phyloP scores from a whole-genome alignment of 2,329 filamentous ascomycete genomes.

The Leptodontidium sp. region DNA sequence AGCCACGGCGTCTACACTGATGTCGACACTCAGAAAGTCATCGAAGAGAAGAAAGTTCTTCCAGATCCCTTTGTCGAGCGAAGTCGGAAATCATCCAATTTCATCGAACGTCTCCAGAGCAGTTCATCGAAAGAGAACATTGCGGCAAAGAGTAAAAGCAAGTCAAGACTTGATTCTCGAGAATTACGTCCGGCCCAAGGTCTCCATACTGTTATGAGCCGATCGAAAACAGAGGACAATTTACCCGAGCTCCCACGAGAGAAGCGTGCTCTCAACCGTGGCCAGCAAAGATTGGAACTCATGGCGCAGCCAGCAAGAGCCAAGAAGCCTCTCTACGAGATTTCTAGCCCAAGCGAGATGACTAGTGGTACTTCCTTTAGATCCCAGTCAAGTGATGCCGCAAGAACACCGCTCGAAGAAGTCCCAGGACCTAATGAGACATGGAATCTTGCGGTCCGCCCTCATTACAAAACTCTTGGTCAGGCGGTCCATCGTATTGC shows the following conservation, averaged over 20 bases:
- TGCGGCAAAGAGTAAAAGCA: conserved; percentile 2
- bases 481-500: conserved; percentile 43
- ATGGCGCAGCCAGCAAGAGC: conserved; percentile 27
- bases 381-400: conserved; percentile 28
- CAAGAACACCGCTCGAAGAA: conserved; percentile 33
- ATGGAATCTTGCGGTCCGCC: conserved; percentile 43
- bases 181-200: neutral
- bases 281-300: neutral
- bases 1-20: conserved; percentile 39
- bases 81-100: conserved; percentile 31
- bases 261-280: neutral
- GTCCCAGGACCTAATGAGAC: conserved; percentile 21
- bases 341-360: conserved; percentile 28
- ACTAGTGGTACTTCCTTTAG: conserved; percentile 31
- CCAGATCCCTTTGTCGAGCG: conserved; percentile 42
- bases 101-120: conserved; percentile 36
- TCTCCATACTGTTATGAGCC: neutral
- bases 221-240: neutral
- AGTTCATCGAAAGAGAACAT: conserved; percentile 4
- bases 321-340: conserved; percentile 8
- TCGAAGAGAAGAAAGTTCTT: conserved; percentile 34
- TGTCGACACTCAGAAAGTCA: conserved; percentile 35
- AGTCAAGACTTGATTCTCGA: neutral
- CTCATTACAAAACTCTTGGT: conserved; percentile 42
- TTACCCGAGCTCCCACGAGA: conserved; percentile 1